Evolutionary conservation across 208 protist species (phyloP).

Genomic region (Trichomonas gallinae): DNA sequence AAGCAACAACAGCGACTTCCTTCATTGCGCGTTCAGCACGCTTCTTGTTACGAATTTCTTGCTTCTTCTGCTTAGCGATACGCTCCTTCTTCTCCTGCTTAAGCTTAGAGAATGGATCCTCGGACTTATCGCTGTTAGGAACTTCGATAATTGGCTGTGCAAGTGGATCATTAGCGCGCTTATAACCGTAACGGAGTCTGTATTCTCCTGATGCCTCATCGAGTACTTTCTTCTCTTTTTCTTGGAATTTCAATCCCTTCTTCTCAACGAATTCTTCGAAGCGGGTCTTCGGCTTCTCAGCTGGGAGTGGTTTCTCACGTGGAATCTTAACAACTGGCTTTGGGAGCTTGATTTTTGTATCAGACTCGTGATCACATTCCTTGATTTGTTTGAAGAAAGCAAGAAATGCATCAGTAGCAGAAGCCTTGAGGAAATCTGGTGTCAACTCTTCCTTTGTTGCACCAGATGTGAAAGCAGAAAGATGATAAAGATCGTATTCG

Average conservation of each 20-base stretch:
- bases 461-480: background rate
- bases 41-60: background rate
- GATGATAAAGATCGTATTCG: background rate
- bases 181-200: background rate
- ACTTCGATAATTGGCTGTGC: background rate
- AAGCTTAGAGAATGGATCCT: background rate
- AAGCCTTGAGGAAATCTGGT: background rate
- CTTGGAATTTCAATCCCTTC: background rate
- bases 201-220: background rate
- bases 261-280: background rate
- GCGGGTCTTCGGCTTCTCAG: background rate
- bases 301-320: background rate
- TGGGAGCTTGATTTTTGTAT: background rate
- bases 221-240: background rate
- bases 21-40: background rate
- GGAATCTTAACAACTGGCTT: background rate
- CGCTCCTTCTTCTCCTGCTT: background rate
- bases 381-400: background rate
- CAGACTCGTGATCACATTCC: background rate
- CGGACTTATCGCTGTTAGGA: background rate
- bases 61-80: background rate
- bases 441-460: background rate
- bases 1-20: background rate
- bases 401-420: background rate
- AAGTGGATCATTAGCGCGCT: background rate